A percentile compares a stretch with the other conserved stretches of the same genome.
phyloP scores from a whole-genome alignment of 306 rosid genomes.

The Dalbergia oliveri region DNA sequence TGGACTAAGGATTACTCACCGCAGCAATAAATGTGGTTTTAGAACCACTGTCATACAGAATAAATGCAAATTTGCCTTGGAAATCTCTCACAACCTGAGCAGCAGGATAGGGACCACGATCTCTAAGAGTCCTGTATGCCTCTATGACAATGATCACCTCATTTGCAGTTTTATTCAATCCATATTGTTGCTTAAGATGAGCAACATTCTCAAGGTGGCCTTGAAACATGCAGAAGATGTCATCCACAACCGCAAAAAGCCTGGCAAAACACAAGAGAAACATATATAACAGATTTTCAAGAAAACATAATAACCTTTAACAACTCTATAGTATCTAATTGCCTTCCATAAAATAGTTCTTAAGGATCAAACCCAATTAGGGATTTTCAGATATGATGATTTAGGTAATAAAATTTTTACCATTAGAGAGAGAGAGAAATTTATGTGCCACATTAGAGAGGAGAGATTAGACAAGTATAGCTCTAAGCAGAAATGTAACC shows the following conservation, averaged over 20 bases:
- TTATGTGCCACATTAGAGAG: conserved; percentile 7
- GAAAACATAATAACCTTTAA: conserved; percentile 10
- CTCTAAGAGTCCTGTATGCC: conserved; percentile 93
- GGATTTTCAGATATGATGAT: conserved; percentile 18
- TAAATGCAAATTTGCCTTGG: conserved; percentile 86
- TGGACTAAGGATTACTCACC: conserved; percentile 63
- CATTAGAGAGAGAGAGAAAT: conserved; percentile 11
- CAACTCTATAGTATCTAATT: conserved; percentile 19
- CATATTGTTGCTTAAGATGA: conserved; percentile 93
- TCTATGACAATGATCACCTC: conserved; percentile 88
- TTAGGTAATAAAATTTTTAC: not conserved
- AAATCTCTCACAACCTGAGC: conserved; percentile 97
- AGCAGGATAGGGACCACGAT: conserved; percentile 96
- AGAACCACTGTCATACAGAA: conserved; percentile 78
- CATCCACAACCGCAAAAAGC: conserved; percentile 96
- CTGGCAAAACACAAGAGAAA: conserved; percentile 49
- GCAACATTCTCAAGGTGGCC: conserved; percentile 93
- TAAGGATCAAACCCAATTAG: not conserved
- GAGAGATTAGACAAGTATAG: conserved; percentile 23
- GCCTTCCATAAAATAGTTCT: conserved; percentile 9
- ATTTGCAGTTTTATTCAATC: conserved; percentile 86
- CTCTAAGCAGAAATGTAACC: conserved; percentile 22
- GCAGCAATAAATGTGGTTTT: conserved; percentile 70
- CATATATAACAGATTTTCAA: conserved; percentile 6
- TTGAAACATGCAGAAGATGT: conserved; percentile 95